phyloP scores from a whole-genome alignment of 306 rosid species.

The Cucurbita moschata region DNA sequence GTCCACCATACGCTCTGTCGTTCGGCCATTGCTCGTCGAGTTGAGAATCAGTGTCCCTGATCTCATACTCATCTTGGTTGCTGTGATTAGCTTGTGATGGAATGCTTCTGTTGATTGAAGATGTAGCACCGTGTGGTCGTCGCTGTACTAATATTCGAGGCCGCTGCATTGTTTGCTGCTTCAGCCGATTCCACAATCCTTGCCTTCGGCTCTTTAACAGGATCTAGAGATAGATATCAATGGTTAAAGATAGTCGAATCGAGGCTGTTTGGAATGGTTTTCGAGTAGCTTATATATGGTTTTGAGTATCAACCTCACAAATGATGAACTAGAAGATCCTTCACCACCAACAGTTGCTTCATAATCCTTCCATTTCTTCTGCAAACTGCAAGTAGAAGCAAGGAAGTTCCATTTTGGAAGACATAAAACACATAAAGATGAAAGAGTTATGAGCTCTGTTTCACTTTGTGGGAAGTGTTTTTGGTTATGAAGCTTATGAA shows the following conservation, averaged over 20 bases:
- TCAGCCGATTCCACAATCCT: slow-evolving; percentile 13
- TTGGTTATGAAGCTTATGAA: slow-evolving; percentile 17
- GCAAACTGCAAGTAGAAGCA: slow-evolving; percentile 48
- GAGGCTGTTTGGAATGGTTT: slow-evolving; percentile 49
- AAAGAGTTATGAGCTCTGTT: slow-evolving; percentile 9
- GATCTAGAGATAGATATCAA: slow-evolving; percentile 18
- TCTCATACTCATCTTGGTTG: slow-evolving; percentile 33
- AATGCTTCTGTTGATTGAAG: slow-evolving; percentile 16
- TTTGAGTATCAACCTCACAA: slow-evolving; percentile 53
- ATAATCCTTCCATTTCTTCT: slow-evolving; percentile 26
- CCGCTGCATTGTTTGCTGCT: slow-evolving; percentile 29
- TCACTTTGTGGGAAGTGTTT: slow-evolving; percentile 16
- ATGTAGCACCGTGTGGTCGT: slow-evolving; percentile 36
- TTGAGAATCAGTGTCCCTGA: slow-evolving; percentile 68
- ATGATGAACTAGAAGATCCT: slow-evolving; percentile 41
- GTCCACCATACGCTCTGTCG: slow-evolving; percentile 33
- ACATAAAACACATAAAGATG: slow-evolving; percentile 13
- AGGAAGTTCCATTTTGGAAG: slow-evolving; percentile 34
- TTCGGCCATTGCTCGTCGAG: slow-evolving; percentile 79
- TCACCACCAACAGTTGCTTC: slow-evolving; percentile 49
- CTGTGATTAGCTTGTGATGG: slow-evolving; percentile 17
- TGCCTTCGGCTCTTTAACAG: slow-evolving; percentile 14
- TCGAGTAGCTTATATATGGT: slow-evolving; percentile 40
- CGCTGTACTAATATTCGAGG: slow-evolving; percentile 38
- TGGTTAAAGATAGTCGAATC: slow-evolving; percentile 31